Evolutionary conservation across 495 filamentous ascomycete genomes (phyloP), one percentile per base, ranked within the genome.

Genomic region (Letharia columbiana): DNA sequence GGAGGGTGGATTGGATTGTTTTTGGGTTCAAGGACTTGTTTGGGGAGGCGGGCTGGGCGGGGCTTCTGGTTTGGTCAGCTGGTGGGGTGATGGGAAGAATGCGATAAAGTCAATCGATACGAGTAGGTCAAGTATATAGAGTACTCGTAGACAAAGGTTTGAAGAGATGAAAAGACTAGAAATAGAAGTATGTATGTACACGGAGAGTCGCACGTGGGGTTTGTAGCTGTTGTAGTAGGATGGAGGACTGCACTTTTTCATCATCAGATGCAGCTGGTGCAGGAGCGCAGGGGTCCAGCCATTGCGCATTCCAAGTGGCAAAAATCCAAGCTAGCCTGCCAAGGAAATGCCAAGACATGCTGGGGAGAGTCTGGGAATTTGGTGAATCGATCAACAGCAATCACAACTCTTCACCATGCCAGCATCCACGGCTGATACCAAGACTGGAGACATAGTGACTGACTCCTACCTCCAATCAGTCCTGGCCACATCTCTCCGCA

Each of bases 401-500:
- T 17, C 15, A 28, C 17, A 47, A 23, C 31, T 54, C 50, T 31
- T n/a, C 35, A 63, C n/a, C 58, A 69, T 66, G 64, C 54, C 50
- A 28, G 18, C 44, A 57, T 49, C 68, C 61, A 66, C 60, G 23
- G 47, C 68, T 67, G 68, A 66, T 41, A 84, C 85, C 81, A 75
- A 79, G 56, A 77, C 79, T 67, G 77, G 84, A 72, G 80, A 84
- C 45, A 83, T 88, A 70, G 84, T 94, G 67, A 85, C 84, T 40
- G 89, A 95, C 73, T 78, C 86, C 18, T 80, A 83, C 52, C 84
- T 96, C 31, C 76, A 80, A 59, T 81, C 86, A n/a, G 90, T 91
- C 64, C 81, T 96, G 42, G 79, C 86, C 37, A 82, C 87, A 33
- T 90, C 87, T 49, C 81, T 83, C 58, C 83, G 87, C 56, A 86